Base-by-base conservation (phyloP, 2,329 filamentous ascomycete genomes). In the Tolypocladium inflatum region DNA sequence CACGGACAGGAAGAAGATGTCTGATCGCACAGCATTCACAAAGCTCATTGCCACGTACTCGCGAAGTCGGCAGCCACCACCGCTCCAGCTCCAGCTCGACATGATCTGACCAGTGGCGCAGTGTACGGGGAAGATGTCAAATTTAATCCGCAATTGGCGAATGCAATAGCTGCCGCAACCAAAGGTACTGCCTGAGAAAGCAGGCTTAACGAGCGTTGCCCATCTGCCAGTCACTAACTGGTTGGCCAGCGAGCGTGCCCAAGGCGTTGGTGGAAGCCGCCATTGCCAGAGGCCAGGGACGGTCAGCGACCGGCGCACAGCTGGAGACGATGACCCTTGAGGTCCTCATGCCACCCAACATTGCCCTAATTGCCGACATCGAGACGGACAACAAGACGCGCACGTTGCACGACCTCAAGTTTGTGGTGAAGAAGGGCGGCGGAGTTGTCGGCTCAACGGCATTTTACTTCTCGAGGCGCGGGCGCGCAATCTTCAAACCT, bases 251-350 rank as follows among this genome's bases (percentile, higher is more conserved):
- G 60, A 89, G 88, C 63, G 87, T 96, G 54, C 90, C 92, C 2
- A 97, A 97, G 74, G 78, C 84, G 23, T 80, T 84, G 2, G 96
- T 97, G 64, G 92, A 97, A 71, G 80, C 80, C 17, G 91, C 94
- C 57, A 87, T 99, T 63, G 89, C 91, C 17, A 86, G 91, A 53
- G 94, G 94, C 2, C 92, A 97, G 70, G 93, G 94, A 48, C 82
- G 87, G 62, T 92, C 91, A 30, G 74, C 85, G 2, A 82, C 82
- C 6, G 94, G 94, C 56, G 82, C 83, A 19, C 80, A 84, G 17
- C 83, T 97, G n/a, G 92, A 97, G 69, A 78, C 76, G 39, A 72
- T 94, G 55, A 88, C 85, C 1, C 80, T 96, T 55, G 93, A 97
- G 76, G 86, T 86, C 33, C 88, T 97, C 63, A 75, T 95, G 60